Evolutionary conservation across 1,284 basidiomycete genomes (phyloP), one percentile per base, ranked within the genome.

Genomic region (Xerocomus nothofagi): DNA sequence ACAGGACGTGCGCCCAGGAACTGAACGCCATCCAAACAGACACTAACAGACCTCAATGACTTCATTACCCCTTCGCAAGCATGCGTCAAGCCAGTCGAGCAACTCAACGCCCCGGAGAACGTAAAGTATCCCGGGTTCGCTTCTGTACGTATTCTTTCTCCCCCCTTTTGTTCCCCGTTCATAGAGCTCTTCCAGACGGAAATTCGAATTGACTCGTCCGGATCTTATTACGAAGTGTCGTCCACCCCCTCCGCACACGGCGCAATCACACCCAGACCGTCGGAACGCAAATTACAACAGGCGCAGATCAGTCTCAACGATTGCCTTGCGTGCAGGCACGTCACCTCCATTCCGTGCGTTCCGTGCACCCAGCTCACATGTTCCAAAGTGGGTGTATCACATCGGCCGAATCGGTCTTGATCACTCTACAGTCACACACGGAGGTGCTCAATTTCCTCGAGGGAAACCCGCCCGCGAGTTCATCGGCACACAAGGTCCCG

Each of bases 11-110:
- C 20, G 36, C 38, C 30, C 34, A 27, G 18, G 39, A 43, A 27
- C 37, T 45, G 36, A n/a, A 27, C 38, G 33, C 24, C 21, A 11
- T 39, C 24, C 47, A 32, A 40, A 21, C 61, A 92, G 90, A 91
- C 88, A 9, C 73, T 97, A 31, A 94, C 93, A 17, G 96, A 99
- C 70, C 81, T 99, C 39, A 98, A 98, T 70, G 97, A 99, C 74
- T 99, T 96, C 69, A 91, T 99, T 42, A 93, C 93, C 0, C 97
- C 97, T 3, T 92, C 94, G 1, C 96, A 98, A 74, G 89, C 91
- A 36, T 99, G 97, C 71, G 98, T 99, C 71, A 98, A 98, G 65
- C 96, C 97, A 3, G 93, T 98, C 20, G 80, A 88, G 62, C 82
- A 88, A 65, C 71, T 73, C 8, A 81, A 84, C 55, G 66, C 57